Conservation (phyloP, 2,329 filamentous ascomycete genomes). For the Pestalotiopsis sp. region DNA sequence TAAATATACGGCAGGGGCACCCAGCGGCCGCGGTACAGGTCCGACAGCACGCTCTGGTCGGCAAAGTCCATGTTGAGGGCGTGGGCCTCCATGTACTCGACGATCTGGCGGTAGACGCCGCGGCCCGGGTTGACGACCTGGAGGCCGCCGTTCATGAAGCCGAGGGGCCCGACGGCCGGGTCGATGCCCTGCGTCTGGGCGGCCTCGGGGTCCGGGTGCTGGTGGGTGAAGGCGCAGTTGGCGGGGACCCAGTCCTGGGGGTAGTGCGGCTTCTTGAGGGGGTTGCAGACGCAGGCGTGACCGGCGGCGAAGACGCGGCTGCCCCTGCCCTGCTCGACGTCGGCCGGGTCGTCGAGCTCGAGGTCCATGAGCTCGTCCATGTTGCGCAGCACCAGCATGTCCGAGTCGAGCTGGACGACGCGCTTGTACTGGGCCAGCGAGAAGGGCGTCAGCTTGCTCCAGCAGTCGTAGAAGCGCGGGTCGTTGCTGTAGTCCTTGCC, state of each 20-base stretch:
- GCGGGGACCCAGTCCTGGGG: constrained; percentile 67
- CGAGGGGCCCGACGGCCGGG: constrained; percentile 49
- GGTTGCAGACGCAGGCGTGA: constrained; percentile 87
- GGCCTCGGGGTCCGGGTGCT: constrained; percentile 47
- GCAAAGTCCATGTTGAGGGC: constrained; percentile 57
- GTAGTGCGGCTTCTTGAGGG: constrained; percentile 77
- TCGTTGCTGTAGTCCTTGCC: constrained; percentile 74
- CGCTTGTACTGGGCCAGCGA: constrained; percentile 75
- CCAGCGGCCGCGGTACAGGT: constrained; percentile 59
- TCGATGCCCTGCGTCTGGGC: constrained; percentile 50
- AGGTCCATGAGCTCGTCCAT: constrained; percentile 95
- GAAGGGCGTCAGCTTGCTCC: constrained; percentile 84
- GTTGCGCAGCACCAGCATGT: constrained; percentile 82
- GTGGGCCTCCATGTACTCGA: constrained; percentile 51
- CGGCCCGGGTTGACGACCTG: constrained; percentile 58
- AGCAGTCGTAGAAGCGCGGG: constrained; percentile 86
- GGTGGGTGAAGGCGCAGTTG: constrained; percentile 62
- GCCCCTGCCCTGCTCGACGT: constrained; percentile 41
- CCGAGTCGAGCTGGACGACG: constrained; percentile 83
- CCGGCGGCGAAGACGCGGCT: constrained; percentile 77
- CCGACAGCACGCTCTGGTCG: constrained; percentile 61
- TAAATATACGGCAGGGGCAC: constrained; percentile 62
- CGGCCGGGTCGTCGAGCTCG: constrained; percentile 61
- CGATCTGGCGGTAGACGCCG: constrained; percentile 51
- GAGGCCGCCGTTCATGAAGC: constrained; percentile 59